These are phyloP conservation scores for Candida maesae DNA, from an alignment of 805 yeast genomes.

Conservation along the genomic window DNA sequence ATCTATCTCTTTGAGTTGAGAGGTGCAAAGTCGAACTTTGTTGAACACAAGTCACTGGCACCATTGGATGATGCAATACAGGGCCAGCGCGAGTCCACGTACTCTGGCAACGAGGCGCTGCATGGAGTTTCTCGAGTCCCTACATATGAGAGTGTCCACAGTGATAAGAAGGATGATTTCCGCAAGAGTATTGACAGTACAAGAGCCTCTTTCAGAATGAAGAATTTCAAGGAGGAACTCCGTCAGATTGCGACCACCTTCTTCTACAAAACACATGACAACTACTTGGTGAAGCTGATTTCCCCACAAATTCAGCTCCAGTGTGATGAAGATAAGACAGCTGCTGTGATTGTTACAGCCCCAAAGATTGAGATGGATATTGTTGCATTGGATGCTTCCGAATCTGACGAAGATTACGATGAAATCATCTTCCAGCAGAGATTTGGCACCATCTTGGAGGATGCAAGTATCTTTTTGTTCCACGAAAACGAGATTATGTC, in stretches of 20 bases:
- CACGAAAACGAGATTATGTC: constrained; percentile 44
- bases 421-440: constrained; percentile 57
- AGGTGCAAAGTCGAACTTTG: constrained; percentile 39
- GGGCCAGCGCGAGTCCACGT: constrained; percentile 26
- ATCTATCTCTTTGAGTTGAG: constrained; percentile 45
- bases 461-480: constrained; percentile 71
- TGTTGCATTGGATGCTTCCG: constrained; percentile 54
- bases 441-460: constrained; percentile 60
- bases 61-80: constrained; percentile 48
- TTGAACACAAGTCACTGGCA: constrained; percentile 46
- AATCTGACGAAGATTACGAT: constrained; percentile 38
- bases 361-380: constrained; percentile 68
- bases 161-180: constrained; percentile 8
- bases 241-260: constrained; percentile 35
- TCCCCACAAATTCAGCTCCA: constrained; percentile 82
- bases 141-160: constrained; percentile 16
- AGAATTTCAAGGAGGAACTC: constrained; percentile 51
- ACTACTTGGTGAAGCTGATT: constrained; percentile 62
- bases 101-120: constrained; percentile 9
- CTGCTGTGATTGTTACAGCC: constrained; percentile 67
- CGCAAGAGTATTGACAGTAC: constrained; percentile 12
- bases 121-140: constrained; percentile 18
- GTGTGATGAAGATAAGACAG: constrained; percentile 45
- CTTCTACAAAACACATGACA: constrained; percentile 40
- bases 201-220: constrained; percentile 30